Evolutionary conservation across 441 rosid genomes (phyloP).

Genomic region (Bruguiera hainesii): DNA sequence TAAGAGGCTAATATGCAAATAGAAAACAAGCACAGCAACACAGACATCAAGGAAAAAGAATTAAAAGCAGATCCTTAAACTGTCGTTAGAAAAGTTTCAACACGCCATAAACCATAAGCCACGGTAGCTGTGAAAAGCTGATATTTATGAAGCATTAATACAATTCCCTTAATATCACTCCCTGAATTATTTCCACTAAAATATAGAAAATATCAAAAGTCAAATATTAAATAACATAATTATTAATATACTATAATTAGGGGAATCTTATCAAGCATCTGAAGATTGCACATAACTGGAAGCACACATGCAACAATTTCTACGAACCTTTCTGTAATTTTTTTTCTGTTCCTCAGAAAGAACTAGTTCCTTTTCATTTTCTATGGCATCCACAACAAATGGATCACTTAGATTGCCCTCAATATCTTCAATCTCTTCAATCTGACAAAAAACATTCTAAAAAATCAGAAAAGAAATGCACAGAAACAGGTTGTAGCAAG

Average conservation of each 20-base stretch:
- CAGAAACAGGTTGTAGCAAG: background rate
- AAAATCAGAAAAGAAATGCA: conserved; percentile 17
- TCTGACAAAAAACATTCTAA: conserved; percentile 41
- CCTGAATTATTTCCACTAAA: no score
- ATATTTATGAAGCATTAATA: no score
- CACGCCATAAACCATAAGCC: no score
- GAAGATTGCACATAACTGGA: conserved; percentile 9
- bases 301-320: conserved; percentile 7
- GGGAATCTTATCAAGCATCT: background rate
- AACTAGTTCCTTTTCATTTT: conserved; percentile 69
- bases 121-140: no score
- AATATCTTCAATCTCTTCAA: conserved; percentile 97
- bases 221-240: no score
- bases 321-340: conserved; percentile 73
- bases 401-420: conserved; percentile 71
- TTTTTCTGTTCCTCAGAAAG: conserved; percentile 82
- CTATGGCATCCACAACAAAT: conserved; percentile 79
- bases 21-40: no score
- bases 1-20: background rate
- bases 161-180: no score
- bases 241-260: no score
- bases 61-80: no score
- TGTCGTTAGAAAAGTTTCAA: no score
- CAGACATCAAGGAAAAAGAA: no score
- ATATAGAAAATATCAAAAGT: no score